Percentiles rank a stretch among this genome's conserved stretches.
Conservation (phyloP, 768 basidiomycete genomes). For the Amanita jacksonii region DNA sequence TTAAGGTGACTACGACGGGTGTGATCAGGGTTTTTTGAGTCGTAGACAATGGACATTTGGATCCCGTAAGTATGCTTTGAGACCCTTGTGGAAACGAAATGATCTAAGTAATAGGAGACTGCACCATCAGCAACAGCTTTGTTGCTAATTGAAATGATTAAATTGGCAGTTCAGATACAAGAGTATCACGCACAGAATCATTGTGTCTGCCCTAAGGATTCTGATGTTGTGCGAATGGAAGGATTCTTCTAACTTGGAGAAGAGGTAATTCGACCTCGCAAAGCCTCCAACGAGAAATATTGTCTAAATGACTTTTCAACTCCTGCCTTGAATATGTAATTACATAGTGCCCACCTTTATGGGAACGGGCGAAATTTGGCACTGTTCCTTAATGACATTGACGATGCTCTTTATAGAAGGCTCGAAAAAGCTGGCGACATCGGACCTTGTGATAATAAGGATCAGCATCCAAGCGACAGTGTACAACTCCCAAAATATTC, state of each 20-base stretch:
- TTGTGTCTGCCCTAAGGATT: conserved; percentile 31
- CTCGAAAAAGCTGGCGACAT: conserved; percentile 6
- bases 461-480: background rate
- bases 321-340: background rate
- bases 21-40: conserved; percentile 10
- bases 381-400: background rate
- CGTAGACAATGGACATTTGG: conserved; percentile 3
- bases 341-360: conserved; percentile 4
- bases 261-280: conserved; percentile 41
- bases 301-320: conserved; percentile 14
- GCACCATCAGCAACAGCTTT: conserved; percentile 20
- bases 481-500: background rate
- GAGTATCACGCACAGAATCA: conserved; percentile 32
- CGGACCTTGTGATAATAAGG: background rate
- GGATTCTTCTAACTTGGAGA: conserved; percentile 27
- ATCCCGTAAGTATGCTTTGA: conserved; percentile 13
- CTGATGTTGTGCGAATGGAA: conserved; percentile 25
- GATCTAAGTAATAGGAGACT: conserved; percentile 16
- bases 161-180: too few species aligned
- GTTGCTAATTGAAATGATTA: conserved; percentile 10
- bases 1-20: background rate
- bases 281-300: conserved; percentile 47
- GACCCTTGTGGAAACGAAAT: conserved; percentile 13
- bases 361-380: background rate
- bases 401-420: conserved; percentile 4